Evolutionary conservation across 2,329 filamentous ascomycete species (phyloP), one percentile per base, ranked within the genome.

Genomic region (Neoascochyta sp.): DNA sequence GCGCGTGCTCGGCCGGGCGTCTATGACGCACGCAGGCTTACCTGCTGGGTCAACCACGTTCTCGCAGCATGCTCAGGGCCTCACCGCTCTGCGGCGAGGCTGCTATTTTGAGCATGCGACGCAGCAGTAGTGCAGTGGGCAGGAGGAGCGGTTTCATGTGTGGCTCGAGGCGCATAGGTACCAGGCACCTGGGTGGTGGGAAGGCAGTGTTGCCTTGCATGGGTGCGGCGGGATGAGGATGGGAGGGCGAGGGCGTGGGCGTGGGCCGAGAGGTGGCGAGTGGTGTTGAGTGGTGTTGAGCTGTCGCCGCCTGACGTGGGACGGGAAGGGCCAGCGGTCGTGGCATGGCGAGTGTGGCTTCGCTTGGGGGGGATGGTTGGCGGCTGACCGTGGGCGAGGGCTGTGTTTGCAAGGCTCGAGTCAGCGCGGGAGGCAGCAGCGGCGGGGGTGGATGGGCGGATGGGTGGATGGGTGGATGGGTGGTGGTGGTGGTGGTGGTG

Each of bases 181-280:
- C 34, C 34, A 27, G 29, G 2, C 29, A 29, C 34, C 34, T 23
- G 34, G 34, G 14, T 29, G 19, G 13, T 37, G 34, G 34, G 19
- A 22, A 22, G 7, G 11, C 22, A 26, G 24, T 11, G 18, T 26
- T 22, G 11, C 29, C 25, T 32, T 27, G 29, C 34, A 37, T 37
- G 18, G 13, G 22, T 30, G 36, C 30, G 36, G 28, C 29, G 34
- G 21, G 32, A 44, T 42, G 41, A 42, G 38, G 39, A 44, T 39
- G 34, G 31, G 45, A 16, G 26, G 23, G 28, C 41, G 46, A 46
- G 45, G 40, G 41, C 46, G 37, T 34, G 42, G 40, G 37, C 22
- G 21, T 29, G 34, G 34, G 33, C 26, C 26, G 26, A 29, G 27
- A 36, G 32, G 15, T 41, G n/a, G n/a, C n/a, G n/a, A n/a, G n/a